Evolutionary conservation across 805 yeast genomes (phyloP), one percentile per base, ranked within the genome.

Genomic region (Dipodascopsis tothii): DNA sequence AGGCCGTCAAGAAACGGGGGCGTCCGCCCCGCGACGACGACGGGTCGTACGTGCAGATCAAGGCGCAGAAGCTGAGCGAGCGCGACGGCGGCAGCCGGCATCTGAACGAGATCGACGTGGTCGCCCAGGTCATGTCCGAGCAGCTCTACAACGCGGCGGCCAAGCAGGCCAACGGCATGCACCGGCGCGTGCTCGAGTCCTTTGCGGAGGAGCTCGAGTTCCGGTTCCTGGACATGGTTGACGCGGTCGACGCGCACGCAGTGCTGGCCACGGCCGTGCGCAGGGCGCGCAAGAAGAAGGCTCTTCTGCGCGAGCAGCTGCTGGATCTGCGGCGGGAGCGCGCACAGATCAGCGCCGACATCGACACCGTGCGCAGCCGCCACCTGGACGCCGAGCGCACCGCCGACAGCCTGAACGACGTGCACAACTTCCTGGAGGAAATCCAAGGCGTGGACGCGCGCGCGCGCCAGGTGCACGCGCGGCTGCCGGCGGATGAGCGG

Each of bases 81-180:
- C 17, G 22, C 33, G 45, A 33, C 20, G 39, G 37, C 21, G 32
- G 36, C 21, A 21, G 45, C 19, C 52, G 44, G 3, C 3, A 17
- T 9, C 33, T 50, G 9, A 37, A 48, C 1, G 54, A 40, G 11
- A 35, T 50, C 14, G 54, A 50, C 35, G 50, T 50, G 3, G 52
- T 48, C 5, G 16, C 41, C 23, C 44, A 45, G 33, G 37, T 45
- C 11, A 17, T 45, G 9, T 18, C 36, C 9, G 52, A 50, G 39
- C 50, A 50, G 21, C 3, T 48, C 9, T 14, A 40, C 16, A 19
- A 42, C 3, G 21, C 43, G 4, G 34, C 28, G 2, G n/a, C 17
- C 6, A 19, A 25, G 6, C 43, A 41, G 36, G 9, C 30, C 14
- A 11, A 33, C 6, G 23, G 7, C n/a, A 35, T 43, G 18, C 27